A percentile compares a stretch with the other conserved stretches of the same genome.
Evolutionary conservation across 163 green algal genomes (phyloP).

Genomic region (Chlorella variabilis): DNA sequence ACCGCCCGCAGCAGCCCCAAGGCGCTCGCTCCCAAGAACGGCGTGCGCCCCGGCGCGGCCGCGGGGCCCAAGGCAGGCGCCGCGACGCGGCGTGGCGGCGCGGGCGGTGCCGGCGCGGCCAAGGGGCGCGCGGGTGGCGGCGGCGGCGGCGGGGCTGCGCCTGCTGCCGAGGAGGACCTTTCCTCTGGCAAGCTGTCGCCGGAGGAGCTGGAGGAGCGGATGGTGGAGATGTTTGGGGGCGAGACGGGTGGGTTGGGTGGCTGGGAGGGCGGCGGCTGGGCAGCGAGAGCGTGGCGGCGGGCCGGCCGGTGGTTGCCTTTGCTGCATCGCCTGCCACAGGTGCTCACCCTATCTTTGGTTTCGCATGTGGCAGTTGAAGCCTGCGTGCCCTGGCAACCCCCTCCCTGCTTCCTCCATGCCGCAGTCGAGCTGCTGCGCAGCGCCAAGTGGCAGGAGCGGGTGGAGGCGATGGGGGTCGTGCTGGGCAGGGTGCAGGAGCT

Average conservation of each 20-base stretch:
- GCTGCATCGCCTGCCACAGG: no score
- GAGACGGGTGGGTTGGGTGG: conserved; percentile 7
- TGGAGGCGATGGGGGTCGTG: conserved; percentile 79
- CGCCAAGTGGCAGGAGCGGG: conserved; percentile 85
- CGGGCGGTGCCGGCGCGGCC: background rate
- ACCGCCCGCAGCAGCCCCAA: conserved; percentile 36
- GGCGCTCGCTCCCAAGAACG: conserved; percentile 40
- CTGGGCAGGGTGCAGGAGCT: conserved; percentile 51
- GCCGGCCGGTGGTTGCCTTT: no score
- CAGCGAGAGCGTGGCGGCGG: no score
- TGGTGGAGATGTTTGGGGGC: conserved; percentile 63
- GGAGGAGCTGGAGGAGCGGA: conserved; percentile 64
- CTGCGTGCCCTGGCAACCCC: no score
- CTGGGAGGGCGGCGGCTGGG: background rate
- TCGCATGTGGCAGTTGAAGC: no score
- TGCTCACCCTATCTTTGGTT: no score
- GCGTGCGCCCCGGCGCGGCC: background rate
- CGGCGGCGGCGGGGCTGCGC: background rate
- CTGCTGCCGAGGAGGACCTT: conserved; percentile 41
- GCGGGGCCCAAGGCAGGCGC: background rate
- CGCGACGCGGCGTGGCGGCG: background rate
- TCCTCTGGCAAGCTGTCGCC: conserved; percentile 46
- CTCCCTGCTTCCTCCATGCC: background rate
- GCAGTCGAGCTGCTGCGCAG: conserved; percentile 66
- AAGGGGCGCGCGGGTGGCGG: background rate